These are phyloP conservation scores for Ophiostoma ips DNA, from an alignment of 2,329 filamentous ascomycete species.

Conservation along the genomic window DNA sequence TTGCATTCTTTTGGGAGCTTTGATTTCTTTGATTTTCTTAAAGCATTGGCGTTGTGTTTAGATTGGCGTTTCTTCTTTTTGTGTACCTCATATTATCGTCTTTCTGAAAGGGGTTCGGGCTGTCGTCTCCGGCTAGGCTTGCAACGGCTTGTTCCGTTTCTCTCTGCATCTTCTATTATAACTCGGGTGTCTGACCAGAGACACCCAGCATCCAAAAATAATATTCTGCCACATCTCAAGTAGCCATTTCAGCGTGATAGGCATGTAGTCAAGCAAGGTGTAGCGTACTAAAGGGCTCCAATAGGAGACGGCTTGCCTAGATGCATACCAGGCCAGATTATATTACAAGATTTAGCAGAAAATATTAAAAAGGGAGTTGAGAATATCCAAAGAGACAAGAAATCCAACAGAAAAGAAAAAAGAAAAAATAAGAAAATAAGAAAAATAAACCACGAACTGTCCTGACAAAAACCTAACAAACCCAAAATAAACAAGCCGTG, in stretches of 20 bases:
- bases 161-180: no score
- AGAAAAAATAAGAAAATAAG: neutral
- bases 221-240: no score
- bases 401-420: neutral
- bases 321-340: neutral
- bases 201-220: no score
- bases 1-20: neutral
- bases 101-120: neutral
- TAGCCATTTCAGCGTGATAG: no score
- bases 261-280: no score
- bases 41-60: neutral
- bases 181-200: no score
- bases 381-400: neutral
- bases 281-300: no score
- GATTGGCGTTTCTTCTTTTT: neutral
- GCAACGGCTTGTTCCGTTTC: no score
- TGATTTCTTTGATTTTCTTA: neutral
- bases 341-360: neutral
- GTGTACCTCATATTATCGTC: neutral
- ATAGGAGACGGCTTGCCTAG: no score
- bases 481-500: conserved; percentile 16
- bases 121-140: neutral
- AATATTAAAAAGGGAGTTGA: neutral
- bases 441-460: conserved; percentile 4
- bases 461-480: no score